Conservation (phyloP, 169 alveolate genomes). For the Eimeria falciformis region DNA sequence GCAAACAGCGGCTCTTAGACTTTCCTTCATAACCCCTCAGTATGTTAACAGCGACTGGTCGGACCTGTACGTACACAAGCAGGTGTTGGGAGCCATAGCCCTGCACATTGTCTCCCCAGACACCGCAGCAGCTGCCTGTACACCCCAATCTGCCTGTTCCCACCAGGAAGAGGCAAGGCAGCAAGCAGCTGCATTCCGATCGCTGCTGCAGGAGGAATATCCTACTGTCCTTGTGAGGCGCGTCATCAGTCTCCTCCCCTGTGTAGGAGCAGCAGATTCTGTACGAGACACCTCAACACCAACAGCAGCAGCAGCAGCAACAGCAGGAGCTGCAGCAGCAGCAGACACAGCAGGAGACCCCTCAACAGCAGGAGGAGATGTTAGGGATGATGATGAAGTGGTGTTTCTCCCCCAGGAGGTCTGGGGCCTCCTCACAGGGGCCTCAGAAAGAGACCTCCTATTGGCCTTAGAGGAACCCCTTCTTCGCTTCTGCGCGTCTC, state of each 20-base stretch:
- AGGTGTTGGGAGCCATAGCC: slow-evolving; percentile 57
- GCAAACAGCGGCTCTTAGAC: not conserved
- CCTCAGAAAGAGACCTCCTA: not conserved
- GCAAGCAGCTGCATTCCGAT: not conserved
- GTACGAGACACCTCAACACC: not conserved
- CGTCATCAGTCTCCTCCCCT: not conserved
- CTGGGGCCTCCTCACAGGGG: not conserved
- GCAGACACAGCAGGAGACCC: not conserved
- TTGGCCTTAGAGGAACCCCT: not conserved
- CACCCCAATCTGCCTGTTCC: not conserved
- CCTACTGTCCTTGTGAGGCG: slow-evolving; percentile 48
- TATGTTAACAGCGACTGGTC: not conserved
- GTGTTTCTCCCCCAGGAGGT: not conserved
- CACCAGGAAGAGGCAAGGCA: too few relatives aligned
- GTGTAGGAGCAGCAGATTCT: not conserved
- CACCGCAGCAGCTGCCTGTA: not conserved
- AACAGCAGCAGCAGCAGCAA: not conserved
- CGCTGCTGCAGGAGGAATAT: slow-evolving; percentile 1
- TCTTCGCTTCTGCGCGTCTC: slow-evolving; percentile 22
- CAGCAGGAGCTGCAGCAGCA: not conserved
- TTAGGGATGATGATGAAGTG: not conserved
- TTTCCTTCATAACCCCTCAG: slow-evolving; percentile 41
- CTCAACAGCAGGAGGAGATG: too few relatives aligned
- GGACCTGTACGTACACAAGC: slow-evolving; percentile 57
- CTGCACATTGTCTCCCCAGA: slow-evolving; percentile 2